A percentile compares a stretch with the other conserved stretches of the same genome.
Conservation (phyloP, 2,329 filamentous ascomycete species). For the Didymella glomerata region DNA sequence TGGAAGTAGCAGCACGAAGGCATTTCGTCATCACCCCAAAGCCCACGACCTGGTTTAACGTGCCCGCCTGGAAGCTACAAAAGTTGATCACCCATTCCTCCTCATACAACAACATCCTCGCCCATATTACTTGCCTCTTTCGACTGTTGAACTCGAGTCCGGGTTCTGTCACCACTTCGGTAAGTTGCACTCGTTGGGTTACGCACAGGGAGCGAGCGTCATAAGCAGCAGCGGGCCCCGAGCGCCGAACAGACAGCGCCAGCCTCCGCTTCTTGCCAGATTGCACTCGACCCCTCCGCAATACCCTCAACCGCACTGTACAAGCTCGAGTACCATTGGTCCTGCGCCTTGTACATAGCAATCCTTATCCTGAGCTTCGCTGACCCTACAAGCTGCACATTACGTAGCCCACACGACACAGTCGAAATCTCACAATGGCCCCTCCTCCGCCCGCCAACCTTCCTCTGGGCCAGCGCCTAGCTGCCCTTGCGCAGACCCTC, state of each 20-base stretch:
- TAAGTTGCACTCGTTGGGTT: constrained; percentile 39
- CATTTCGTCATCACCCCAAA: constrained; percentile 50
- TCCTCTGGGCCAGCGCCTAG: constrained; percentile 77
- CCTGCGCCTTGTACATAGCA: constrained; percentile 27
- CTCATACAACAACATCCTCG: constrained; percentile 16
- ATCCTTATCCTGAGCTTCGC: constrained; percentile 30
- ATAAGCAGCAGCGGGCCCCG: constrained; percentile 41
- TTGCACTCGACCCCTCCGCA: constrained; percentile 39
- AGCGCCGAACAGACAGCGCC: constrained; percentile 35
- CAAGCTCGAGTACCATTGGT: constrained; percentile 23
- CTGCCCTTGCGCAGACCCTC: constrained; percentile 83
- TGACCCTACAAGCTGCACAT: constrained; percentile 38
- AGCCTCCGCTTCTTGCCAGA: constrained; percentile 48
- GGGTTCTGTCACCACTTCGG: constrained; percentile 32
- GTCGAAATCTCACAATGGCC: constrained; percentile 64
- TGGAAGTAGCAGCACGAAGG: constrained; percentile 29
- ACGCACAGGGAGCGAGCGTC: constrained; percentile 40
- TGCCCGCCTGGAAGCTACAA: constrained; percentile 40
- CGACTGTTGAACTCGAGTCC: constrained; percentile 5
- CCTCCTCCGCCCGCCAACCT: constrained; percentile 75
- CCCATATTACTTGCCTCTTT: constrained; percentile 12
- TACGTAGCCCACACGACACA: constrained; percentile 42
- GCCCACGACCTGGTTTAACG: constrained; percentile 41
- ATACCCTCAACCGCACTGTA: constrained; percentile 27
- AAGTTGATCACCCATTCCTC: constrained; percentile 25